These are phyloP conservation scores for Elsinoe ampelina DNA, from an alignment of 2,329 filamentous ascomycete species.

Conservation along the genomic window DNA sequence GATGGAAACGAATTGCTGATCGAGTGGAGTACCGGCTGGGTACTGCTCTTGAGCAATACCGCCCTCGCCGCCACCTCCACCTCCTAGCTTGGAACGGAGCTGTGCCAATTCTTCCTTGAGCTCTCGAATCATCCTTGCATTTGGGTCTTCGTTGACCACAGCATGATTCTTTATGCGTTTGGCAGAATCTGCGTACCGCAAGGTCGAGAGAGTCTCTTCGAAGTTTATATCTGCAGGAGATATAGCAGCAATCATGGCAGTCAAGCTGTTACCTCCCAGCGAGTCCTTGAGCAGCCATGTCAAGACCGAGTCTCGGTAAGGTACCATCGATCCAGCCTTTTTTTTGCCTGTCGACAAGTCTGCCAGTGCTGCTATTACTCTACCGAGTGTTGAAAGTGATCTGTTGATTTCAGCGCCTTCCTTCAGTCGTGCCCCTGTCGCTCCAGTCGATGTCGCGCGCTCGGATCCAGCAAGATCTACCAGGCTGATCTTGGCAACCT, in stretches of 20 bases:
- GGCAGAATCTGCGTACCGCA: constrained; percentile 92
- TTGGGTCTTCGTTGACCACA: constrained; percentile 97
- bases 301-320: constrained; percentile 91
- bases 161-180: constrained; percentile 99
- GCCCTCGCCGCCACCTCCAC: constrained; percentile 33
- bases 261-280: constrained; percentile 96
- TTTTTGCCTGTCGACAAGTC: constrained; percentile 81
- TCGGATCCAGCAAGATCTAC: constrained; percentile 98
- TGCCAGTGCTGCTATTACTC: constrained; percentile 92
- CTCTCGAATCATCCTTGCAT: constrained; percentile 96
- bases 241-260: constrained; percentile 98
- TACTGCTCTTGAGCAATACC: constrained; percentile 71
- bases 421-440: constrained; percentile 87
- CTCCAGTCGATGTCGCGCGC: constrained; percentile 91
- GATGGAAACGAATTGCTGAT: constrained; percentile 94
- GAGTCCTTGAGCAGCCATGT: constrained; percentile 98
- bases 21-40: constrained; percentile 80
- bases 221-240: constrained; percentile 98
- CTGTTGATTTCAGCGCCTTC: constrained; percentile 98
- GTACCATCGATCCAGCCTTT: constrained; percentile 72
- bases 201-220: constrained; percentile 89
- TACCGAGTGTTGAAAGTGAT: constrained; percentile 87
- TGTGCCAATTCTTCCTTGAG: constrained; percentile 88
- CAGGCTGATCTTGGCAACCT: constrained; percentile 94
- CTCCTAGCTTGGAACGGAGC: constrained; percentile 69